A percentile compares a stretch with the other conserved stretches of the same genome.
phyloP scores from a whole-genome alignment of 306 rosid species.

The Vigna angularis region DNA sequence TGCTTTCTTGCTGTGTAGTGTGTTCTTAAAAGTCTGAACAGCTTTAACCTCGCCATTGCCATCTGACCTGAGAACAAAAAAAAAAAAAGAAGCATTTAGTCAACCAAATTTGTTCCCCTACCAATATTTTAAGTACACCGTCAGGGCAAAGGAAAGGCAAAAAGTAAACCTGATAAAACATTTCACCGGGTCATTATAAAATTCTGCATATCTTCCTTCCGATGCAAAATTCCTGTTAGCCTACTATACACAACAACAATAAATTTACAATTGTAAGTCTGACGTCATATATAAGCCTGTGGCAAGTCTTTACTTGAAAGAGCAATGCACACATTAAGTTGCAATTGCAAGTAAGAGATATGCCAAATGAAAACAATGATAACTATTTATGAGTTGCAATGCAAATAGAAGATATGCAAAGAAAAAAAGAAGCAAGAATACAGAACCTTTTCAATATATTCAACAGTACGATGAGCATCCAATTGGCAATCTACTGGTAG shows the following conservation, averaged over 20 bases:
- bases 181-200: conserved; percentile 79
- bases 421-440: conserved; percentile 6
- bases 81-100: conserved; percentile 32
- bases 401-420: conserved; percentile 21
- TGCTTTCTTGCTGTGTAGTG: conserved; percentile 73
- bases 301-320: conserved; percentile 2
- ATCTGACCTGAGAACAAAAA: conserved; percentile 58
- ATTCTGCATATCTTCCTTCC: conserved; percentile 80
- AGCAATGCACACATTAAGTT: conserved; percentile 15
- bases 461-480: conserved; percentile 77
- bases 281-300: conserved; percentile 16
- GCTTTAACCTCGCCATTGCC: conserved; percentile 60
- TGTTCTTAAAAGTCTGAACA: conserved; percentile 69
- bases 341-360: conserved; percentile 34
- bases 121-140: conserved; percentile 23
- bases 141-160: conserved; percentile 23
- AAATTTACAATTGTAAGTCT: conserved; percentile 20
- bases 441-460: conserved; percentile 69
- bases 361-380: background rate
- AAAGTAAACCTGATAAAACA: conserved; percentile 68
- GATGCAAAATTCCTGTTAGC: conserved; percentile 64
- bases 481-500: conserved; percentile 85
- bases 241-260: conserved; percentile 50
- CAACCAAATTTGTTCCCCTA: conserved; percentile 3
- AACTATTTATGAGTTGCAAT: conserved; percentile 17